Evolutionary conservation across 176 grass and related monocot genomes (phyloP).

Genomic region (Bothriochloa decipiens): DNA sequence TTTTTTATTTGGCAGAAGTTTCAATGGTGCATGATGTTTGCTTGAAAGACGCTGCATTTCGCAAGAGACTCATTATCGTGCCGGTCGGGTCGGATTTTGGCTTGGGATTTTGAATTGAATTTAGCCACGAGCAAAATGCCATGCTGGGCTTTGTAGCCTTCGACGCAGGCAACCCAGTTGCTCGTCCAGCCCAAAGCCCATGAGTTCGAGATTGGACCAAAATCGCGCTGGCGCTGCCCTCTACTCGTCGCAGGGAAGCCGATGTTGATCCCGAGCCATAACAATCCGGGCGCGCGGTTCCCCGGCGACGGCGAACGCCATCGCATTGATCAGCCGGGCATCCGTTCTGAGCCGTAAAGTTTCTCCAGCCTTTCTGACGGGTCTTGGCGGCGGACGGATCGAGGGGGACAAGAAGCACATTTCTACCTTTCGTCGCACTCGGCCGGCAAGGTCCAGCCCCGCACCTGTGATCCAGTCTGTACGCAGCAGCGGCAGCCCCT

Average conservation of each 20-base stretch:
- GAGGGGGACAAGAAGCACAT: conserved; percentile 35
- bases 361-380: neutral
- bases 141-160: conserved; percentile 2
- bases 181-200: neutral
- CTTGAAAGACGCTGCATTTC: neutral
- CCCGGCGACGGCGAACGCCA: neutral
- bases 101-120: neutral
- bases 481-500: neutral
- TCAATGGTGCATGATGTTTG: neutral
- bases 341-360: neutral
- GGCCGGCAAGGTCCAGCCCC: neutral
- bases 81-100: too few species aligned
- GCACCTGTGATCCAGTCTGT: conserved; percentile 11
- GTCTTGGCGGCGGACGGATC: neutral
- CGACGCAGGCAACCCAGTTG: neutral
- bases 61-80: neutral
- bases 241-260: neutral
- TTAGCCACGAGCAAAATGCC: neutral
- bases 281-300: neutral
- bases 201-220: neutral
- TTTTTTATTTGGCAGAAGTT: neutral
- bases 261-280: too few species aligned
- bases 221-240: neutral
- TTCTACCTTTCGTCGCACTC: neutral
- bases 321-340: neutral